Evolutionary conservation across 768 basidiomycete species (phyloP).

Genomic region (Tylopilus plumbeoviolaceoides): DNA sequence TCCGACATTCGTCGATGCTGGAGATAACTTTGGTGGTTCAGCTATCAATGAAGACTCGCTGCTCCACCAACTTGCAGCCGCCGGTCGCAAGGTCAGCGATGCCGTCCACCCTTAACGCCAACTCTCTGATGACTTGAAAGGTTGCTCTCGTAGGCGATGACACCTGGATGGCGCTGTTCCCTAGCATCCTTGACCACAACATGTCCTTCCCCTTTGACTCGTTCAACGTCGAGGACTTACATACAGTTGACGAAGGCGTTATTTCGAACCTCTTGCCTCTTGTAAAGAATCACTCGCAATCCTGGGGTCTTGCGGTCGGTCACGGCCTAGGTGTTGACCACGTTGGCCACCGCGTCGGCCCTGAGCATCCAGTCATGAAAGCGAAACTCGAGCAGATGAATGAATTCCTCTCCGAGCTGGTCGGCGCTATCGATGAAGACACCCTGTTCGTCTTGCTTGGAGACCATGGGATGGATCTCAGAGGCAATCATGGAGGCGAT

Average conservation of each 20-base stretch:
- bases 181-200: slow-evolving; percentile 63
- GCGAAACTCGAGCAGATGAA: slow-evolving; percentile 89
- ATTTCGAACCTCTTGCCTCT: slow-evolving; percentile 79
- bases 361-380: slow-evolving; percentile 82
- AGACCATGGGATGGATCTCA: slow-evolving; percentile 95
- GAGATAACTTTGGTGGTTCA: slow-evolving; percentile 86
- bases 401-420: slow-evolving; percentile 64
- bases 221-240: slow-evolving; percentile 97
- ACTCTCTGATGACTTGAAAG: slow-evolving; percentile 34
- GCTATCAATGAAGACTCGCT: slow-evolving; percentile 87
- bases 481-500: slow-evolving; percentile 96
- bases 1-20: slow-evolving; percentile 94
- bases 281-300: slow-evolving; percentile 44
- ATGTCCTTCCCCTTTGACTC: slow-evolving; percentile 88
- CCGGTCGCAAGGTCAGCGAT: slow-evolving; percentile 53
- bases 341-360: slow-evolving; percentile 91
- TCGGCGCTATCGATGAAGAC: slow-evolving; percentile 73
- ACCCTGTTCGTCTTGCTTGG: slow-evolving; percentile 90
- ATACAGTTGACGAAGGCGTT: slow-evolving; percentile 92
- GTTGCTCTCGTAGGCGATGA: slow-evolving; percentile 94
- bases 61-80: slow-evolving; percentile 61
- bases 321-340: slow-evolving; percentile 97
- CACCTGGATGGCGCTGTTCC: slow-evolving; percentile 92
- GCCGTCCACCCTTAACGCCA: background rate
- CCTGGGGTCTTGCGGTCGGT: slow-evolving; percentile 87